Evolutionary conservation across 257 asterid genomes (phyloP), one percentile per base, ranked within the genome.

Genomic region (Eucommia ulmoides): DNA sequence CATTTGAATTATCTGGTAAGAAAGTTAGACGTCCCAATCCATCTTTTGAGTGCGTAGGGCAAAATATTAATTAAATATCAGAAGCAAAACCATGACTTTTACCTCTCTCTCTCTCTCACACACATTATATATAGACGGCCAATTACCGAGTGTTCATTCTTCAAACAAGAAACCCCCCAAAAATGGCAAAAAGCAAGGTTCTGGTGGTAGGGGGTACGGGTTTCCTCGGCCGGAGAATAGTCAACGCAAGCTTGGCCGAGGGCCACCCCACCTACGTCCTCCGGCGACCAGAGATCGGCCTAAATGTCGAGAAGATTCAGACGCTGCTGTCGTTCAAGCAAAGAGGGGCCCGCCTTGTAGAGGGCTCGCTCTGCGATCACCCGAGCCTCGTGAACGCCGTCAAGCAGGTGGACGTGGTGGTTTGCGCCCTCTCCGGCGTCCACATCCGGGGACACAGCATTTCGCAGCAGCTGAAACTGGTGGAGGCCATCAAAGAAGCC

Each of bases 141-240:
- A n/a, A n/a, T n/a, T n/a, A n/a, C n/a, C n/a, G n/a, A n/a, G n/a
- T n/a, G n/a, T n/a, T n/a, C n/a, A n/a, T n/a, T n/a, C n/a, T n/a
- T n/a, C n/a, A n/a, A n/a, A n/a, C n/a, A n/a, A n/a, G n/a, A n/a
- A n/a, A n/a, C n/a, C n/a, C n/a, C n/a, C n/a, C n/a, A n/a, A n/a
- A n/a, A 52, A 78, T 80, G 96, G 74, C 21, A 1, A 78, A 78
- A 51, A 78, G 89, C 63, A 78, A 69, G 58, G 72, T 87, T 60
- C 89, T 87, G 16, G 72, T 87, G 1, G 93, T 87, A 1, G 96
- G 96, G 21, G 94, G 91, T 17, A 87, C 94, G 0, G 94, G 96
- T 0, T 87, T 78, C 66, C 45, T 80, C 1, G 96, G 96, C 0
- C 80, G 56, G 68, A 76, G 81, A 54, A 70, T 78, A 0, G 94